phyloP scores from a whole-genome alignment of 768 basidiomycete species.

The Pisolithus tinctorius region DNA sequence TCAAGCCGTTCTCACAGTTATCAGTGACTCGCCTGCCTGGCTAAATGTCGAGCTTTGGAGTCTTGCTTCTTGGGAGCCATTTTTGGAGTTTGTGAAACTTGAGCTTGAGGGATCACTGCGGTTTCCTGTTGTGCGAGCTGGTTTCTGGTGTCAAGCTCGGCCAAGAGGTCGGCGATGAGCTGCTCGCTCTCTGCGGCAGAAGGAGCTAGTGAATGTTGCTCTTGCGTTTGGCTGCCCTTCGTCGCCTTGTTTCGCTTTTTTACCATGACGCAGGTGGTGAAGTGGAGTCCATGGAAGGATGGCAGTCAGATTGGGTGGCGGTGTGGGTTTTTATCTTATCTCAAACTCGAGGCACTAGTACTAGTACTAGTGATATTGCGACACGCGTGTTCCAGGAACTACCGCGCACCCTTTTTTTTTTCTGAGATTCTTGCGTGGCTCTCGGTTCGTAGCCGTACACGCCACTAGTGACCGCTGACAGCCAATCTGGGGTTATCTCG shows the following conservation, averaged over 20 bases:
- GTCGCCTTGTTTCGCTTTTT: slow-evolving; percentile 54
- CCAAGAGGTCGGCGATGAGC: slow-evolving; percentile 69
- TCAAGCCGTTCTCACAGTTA: background rate
- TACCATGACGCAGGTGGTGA: slow-evolving; percentile 29
- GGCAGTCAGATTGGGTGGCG: background rate
- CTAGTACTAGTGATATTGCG: too few species aligned
- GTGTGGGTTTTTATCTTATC: background rate
- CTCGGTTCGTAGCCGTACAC: too few species aligned
- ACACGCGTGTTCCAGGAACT: too few species aligned
- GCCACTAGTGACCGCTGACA: too few species aligned
- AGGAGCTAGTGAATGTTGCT: slow-evolving; percentile 20
- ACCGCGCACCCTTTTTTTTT: too few species aligned
- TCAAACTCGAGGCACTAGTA: too few species aligned
- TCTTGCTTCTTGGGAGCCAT: slow-evolving; percentile 39
- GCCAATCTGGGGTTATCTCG: too few species aligned
- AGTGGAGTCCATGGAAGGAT: background rate
- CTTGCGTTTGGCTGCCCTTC: slow-evolving; percentile 27
- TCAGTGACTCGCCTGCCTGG: slow-evolving; percentile 53
- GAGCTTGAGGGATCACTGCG: slow-evolving; percentile 36
- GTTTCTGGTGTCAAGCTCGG: slow-evolving; percentile 67
- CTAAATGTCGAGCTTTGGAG: slow-evolving; percentile 59
- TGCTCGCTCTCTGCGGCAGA: slow-evolving; percentile 43
- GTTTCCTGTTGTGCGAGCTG: slow-evolving; percentile 43
- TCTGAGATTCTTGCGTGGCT: too few species aligned
- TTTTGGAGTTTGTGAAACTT: slow-evolving; percentile 20